Evolutionary conservation across 352 stramenopile species (phyloP).

Genomic region (Globisporangium mamillatum): DNA sequence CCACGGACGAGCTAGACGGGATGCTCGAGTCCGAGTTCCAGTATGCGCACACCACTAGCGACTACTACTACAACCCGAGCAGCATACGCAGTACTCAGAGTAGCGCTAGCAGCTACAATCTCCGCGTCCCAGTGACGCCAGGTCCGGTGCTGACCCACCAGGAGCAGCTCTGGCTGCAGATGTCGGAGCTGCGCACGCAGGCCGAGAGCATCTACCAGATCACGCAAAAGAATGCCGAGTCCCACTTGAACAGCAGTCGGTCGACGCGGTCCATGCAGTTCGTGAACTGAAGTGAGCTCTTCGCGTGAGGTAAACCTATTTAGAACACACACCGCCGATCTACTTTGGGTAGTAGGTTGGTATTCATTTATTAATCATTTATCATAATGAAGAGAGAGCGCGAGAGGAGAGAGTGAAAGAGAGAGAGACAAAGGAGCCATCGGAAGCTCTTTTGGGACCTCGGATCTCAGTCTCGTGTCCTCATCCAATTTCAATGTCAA

Average conservation of each 20-base stretch:
- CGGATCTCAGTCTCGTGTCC: neutral
- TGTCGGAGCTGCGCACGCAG: constrained; percentile 38
- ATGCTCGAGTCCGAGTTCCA: constrained; percentile 2
- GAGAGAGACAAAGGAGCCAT: constrained; percentile 1
- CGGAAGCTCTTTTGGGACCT: neutral
- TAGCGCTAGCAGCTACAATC: too few relatives aligned
- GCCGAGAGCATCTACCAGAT: constrained; percentile 48
- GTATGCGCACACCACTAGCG: neutral
- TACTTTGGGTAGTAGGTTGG: neutral
- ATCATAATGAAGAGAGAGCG: neutral
- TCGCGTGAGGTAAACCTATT: neutral
- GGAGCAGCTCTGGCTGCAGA: constrained; percentile 42
- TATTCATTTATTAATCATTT: neutral
- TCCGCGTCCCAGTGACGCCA: too few relatives aligned
- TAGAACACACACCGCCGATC: neutral
- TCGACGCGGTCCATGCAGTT: constrained; percentile 7
- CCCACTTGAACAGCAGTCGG: constrained; percentile 2
- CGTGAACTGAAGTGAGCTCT: neutral
- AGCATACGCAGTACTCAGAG: neutral
- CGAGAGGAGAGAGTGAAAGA: neutral
- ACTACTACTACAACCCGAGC: neutral
- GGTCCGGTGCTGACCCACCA: constrained; percentile 9
- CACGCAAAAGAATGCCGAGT: constrained; percentile 12
- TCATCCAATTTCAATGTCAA: neutral
- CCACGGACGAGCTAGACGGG: constrained; percentile 8